Evolutionary conservation across 2,329 filamentous ascomycete species (phyloP).

Genomic region (Didymosphaeria variabile): DNA sequence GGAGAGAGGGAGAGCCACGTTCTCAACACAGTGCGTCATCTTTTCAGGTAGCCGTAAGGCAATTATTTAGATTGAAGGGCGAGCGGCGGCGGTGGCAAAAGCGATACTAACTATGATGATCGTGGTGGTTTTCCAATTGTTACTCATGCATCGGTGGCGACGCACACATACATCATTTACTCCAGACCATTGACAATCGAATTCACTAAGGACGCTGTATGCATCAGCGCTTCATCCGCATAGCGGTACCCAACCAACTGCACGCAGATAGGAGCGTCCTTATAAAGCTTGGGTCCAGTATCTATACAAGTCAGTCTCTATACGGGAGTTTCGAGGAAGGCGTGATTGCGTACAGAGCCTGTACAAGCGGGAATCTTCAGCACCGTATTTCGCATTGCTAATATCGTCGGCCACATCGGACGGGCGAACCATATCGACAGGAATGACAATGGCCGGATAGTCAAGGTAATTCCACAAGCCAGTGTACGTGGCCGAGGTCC

Average conservation of each 20-base stretch:
- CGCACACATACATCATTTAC: background rate
- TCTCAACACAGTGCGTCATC: background rate
- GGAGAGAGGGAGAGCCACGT: too few species aligned
- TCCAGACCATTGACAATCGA: conserved; percentile 8
- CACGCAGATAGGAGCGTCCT: conserved; percentile 10
- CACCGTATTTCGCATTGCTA: conserved; percentile 16
- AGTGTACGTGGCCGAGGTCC: conserved; percentile 27
- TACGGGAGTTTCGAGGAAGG: background rate
- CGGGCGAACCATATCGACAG: conserved; percentile 14
- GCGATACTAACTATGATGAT: background rate
- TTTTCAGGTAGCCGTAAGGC: background rate
- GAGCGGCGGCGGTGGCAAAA: background rate
- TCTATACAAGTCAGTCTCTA: conserved; percentile 1
- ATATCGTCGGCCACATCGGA: conserved; percentile 12
- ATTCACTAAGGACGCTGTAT: conserved; percentile 7
- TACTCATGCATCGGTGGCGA: background rate
- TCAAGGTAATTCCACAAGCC: conserved; percentile 27
- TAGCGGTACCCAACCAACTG: conserved; percentile 18
- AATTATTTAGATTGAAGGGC: background rate
- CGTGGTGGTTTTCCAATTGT: background rate
- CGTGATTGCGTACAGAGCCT: conserved; percentile 15
- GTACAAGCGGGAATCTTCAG: conserved; percentile 14
- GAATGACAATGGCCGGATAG: conserved; percentile 25
- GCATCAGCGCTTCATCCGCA: conserved; percentile 13
- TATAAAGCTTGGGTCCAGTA: conserved; percentile 16